phyloP scores from a whole-genome alignment of 2,329 filamentous ascomycete genomes.

The Verticillium longisporum region DNA sequence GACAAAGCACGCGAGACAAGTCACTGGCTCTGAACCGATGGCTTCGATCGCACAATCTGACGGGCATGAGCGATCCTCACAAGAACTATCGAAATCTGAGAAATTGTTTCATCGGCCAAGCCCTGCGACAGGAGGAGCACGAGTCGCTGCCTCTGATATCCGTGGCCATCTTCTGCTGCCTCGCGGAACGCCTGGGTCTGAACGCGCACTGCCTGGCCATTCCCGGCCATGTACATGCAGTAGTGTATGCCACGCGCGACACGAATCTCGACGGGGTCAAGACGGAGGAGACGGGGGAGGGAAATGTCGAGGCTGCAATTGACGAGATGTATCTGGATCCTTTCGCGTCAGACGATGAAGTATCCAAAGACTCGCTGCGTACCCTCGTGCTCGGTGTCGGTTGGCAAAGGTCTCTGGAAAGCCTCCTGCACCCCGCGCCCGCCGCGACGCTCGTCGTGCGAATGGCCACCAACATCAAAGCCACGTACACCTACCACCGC shows the following conservation, averaged over 20 bases:
- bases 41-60: conserved; percentile 61
- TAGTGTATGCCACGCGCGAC: conserved; percentile 58
- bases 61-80: conserved; percentile 59
- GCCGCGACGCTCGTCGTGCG: conserved; percentile 65
- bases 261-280: conserved; percentile 50
- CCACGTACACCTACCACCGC: conserved; percentile 41
- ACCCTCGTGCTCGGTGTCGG: conserved; percentile 46
- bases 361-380: conserved; percentile 52
- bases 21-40: conserved; percentile 64
- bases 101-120: conserved; percentile 83
- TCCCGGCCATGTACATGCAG: conserved; percentile 77
- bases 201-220: conserved; percentile 74
- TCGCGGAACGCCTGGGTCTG: conserved; percentile 69
- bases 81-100: conserved; percentile 69
- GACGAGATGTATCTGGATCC: conserved; percentile 78
- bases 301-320: background rate
- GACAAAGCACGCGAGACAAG: conserved; percentile 56
- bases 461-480: conserved; percentile 74
- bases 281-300: conserved; percentile 20
- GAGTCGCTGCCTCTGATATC: conserved; percentile 82
- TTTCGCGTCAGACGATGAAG: conserved; percentile 63
- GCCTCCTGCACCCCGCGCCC: conserved; percentile 57
- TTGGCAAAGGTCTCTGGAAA: conserved; percentile 32
- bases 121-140: conserved; percentile 64
- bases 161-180: conserved; percentile 74